phyloP scores from a whole-genome alignment of 768 basidiomycete species.

The Suillus alpinus region DNA sequence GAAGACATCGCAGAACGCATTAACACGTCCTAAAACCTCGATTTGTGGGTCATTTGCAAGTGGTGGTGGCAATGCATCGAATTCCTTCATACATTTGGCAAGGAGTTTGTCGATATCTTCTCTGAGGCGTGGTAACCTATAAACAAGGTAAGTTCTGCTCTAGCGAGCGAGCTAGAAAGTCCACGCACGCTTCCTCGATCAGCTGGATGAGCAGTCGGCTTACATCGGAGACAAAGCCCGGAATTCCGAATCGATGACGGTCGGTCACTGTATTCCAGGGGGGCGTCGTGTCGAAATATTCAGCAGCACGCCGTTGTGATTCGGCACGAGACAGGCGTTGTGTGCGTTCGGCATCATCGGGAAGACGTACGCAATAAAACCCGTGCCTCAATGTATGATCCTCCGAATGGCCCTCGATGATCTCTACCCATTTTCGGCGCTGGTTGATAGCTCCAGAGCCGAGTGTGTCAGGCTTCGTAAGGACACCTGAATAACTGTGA shows the following conservation, averaged over 20 bases:
- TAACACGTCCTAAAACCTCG: slow-evolving; percentile 45
- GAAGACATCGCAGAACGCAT: slow-evolving; percentile 42
- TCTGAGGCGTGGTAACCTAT: slow-evolving; percentile 48
- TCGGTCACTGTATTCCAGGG: slow-evolving; percentile 55
- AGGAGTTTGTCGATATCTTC: slow-evolving; percentile 41
- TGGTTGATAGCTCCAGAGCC: slow-evolving; percentile 38
- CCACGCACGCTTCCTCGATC: slow-evolving; percentile 52
- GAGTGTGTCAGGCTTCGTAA: slow-evolving; percentile 69
- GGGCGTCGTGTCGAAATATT: slow-evolving; percentile 44
- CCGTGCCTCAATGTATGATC: slow-evolving; percentile 48
- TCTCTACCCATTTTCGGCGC: slow-evolving; percentile 45
- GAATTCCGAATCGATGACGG: slow-evolving; percentile 52
- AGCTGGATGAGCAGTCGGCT: slow-evolving; percentile 49
- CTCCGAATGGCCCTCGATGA: slow-evolving; percentile 42
- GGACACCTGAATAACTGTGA: slow-evolving; percentile 43
- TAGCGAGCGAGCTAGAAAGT: not conserved
- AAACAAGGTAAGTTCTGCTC: slow-evolving; percentile 3
- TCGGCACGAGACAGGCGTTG: slow-evolving; percentile 34
- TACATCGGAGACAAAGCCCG: slow-evolving; percentile 48
- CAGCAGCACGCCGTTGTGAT: slow-evolving; percentile 33
- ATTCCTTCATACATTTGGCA: slow-evolving; percentile 26
- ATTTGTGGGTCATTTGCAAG: slow-evolving; percentile 39
- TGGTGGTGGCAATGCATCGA: slow-evolving; percentile 40
- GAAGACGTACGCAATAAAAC: slow-evolving; percentile 66
- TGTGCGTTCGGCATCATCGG: slow-evolving; percentile 54